A percentile compares a stretch with the other conserved stretches of the same genome.
phyloP scores from a whole-genome alignment of 2,329 filamentous ascomycete genomes.

The Penicillium sp. region DNA sequence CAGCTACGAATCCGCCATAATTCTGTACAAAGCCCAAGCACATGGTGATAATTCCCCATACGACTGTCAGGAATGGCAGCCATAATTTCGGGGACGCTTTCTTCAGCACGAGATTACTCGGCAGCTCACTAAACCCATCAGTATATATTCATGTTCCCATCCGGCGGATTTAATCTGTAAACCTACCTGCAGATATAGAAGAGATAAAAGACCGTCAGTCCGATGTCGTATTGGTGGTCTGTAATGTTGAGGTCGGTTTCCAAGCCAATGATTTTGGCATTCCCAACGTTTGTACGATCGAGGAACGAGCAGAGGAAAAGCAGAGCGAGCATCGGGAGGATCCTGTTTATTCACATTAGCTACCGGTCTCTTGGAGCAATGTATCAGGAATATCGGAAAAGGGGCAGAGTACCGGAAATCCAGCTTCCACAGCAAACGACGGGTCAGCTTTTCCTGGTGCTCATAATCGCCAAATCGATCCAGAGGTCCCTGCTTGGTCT shows the following conservation, averaged over 20 bases:
- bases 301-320: conserved; percentile 66
- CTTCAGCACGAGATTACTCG: conserved; percentile 64
- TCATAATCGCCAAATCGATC: conserved; percentile 14
- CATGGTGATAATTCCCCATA: conserved; percentile 59
- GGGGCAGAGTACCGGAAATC: conserved; percentile 15
- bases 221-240: conserved; percentile 63
- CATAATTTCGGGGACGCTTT: conserved; percentile 60
- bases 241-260: conserved; percentile 59
- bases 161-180: conserved; percentile 1
- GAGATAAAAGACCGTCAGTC: conserved; percentile 64
- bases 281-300: conserved; percentile 72
- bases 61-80: conserved; percentile 57
- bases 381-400: background rate
- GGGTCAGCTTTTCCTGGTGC: conserved; percentile 35
- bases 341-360: conserved; percentile 38
- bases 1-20: conserved; percentile 58
- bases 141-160: background rate
- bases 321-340: conserved; percentile 62
- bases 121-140: conserved; percentile 53
- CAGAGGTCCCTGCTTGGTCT: conserved; percentile 14
- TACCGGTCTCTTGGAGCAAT: background rate
- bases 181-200: conserved; percentile 56
- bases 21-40: conserved; percentile 39
- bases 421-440: conserved; percentile 51
- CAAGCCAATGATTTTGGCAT: conserved; percentile 65